Percentiles rank a stretch among this genome's conserved stretches.
phyloP scores from a whole-genome alignment of 164 flowering plant species.

The Piper longum region DNA sequence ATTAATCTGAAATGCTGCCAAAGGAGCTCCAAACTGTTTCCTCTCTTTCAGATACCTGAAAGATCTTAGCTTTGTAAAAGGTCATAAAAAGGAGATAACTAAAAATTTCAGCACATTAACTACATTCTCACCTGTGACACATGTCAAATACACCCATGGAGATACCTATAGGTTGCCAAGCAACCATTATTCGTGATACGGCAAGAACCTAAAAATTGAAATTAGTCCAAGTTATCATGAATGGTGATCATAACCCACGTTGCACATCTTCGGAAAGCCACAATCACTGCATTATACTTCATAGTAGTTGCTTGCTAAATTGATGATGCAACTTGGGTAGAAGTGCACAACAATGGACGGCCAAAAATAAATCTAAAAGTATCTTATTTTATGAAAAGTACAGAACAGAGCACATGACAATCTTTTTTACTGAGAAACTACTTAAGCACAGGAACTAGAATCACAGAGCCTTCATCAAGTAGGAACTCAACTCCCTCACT shows the following conservation, averaged over 20 bases:
- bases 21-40: slow-evolving; percentile 92
- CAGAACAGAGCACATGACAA: too few relatives aligned
- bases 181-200: slow-evolving; percentile 95
- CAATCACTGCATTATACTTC: not conserved
- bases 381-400: too few relatives aligned
- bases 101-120: not conserved
- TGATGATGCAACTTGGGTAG: too few relatives aligned
- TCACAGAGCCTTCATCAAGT: too few relatives aligned
- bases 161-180: slow-evolving; percentile 97
- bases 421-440: too few relatives aligned
- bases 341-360: too few relatives aligned
- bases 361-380: too few relatives aligned
- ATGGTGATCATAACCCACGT: not conserved
- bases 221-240: not conserved
- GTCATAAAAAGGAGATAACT: not conserved
- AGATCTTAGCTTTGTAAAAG: not conserved
- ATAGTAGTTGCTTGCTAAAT: not conserved
- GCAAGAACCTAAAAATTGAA: slow-evolving; percentile 58
- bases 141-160: slow-evolving; percentile 94
- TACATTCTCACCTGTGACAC: slow-evolving; percentile 67
- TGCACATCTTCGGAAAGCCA: not conserved
- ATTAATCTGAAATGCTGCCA: slow-evolving; percentile 85
- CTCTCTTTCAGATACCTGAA: slow-evolving; percentile 80
- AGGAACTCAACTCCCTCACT: too few relatives aligned
- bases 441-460: too few relatives aligned